Percentiles rank a stretch among this genome's conserved stretches.
phyloP scores from a whole-genome alignment of 2,329 filamentous ascomycete species.

The Botrytis elliptica region DNA sequence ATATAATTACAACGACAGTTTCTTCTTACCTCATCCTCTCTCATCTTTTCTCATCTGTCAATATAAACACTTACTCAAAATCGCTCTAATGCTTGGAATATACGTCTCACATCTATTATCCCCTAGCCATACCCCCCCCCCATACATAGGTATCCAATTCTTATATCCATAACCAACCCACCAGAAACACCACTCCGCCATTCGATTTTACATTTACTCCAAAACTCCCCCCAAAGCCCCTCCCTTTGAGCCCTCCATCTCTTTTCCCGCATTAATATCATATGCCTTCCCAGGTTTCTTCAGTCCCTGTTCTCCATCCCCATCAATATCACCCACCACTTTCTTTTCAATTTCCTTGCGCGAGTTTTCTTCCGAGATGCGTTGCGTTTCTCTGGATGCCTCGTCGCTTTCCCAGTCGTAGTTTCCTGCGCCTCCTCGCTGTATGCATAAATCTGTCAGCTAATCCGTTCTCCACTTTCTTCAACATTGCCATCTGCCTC shows the following conservation, averaged over 20 bases:
- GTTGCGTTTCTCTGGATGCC: not conserved
- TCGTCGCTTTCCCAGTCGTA: not conserved
- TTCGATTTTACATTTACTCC: not conserved
- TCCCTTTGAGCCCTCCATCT: not conserved
- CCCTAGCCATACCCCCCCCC: not conserved
- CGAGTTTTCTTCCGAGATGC: not conserved
- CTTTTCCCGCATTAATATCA: constrained; percentile 2
- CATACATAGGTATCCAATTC: not conserved
- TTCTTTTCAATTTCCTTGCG: constrained; percentile 25
- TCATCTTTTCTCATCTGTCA: not conserved
- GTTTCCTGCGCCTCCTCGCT: not conserved
- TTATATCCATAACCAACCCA: not conserved
- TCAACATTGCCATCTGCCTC: not conserved
- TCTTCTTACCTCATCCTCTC: not conserved
- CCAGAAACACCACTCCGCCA: constrained; percentile 16
- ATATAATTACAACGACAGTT: not conserved
- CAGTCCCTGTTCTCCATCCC: constrained; percentile 41
- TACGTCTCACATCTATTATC: too few species aligned
- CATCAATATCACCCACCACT: constrained; percentile 39
- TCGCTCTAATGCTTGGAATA: not conserved
- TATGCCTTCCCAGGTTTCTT: not conserved
- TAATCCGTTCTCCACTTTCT: not conserved
- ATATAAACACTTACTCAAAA: not conserved
- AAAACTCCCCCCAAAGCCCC: not conserved
- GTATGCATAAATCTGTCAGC: constrained; percentile 25